Percentiles rank a stretch among this genome's conserved stretches.
Evolutionary conservation across 2,329 filamentous ascomycete species (phyloP).

Genomic region (Claviceps cyperi): DNA sequence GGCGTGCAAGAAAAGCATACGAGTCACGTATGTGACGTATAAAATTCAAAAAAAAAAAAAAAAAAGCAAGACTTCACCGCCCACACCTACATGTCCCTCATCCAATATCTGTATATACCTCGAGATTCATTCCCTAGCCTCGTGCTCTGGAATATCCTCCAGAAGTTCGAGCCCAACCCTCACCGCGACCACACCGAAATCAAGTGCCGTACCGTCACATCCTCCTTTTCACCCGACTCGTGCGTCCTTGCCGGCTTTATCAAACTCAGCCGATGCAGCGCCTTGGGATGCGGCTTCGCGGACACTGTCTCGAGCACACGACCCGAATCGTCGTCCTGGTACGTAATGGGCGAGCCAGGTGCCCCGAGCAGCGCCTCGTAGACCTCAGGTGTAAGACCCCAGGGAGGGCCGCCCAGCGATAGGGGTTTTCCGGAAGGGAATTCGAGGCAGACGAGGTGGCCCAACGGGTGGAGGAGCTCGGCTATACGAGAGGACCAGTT

Average conservation of each 20-base stretch:
- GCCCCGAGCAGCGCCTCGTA: slow-evolving; percentile 58
- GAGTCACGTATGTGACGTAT: no score
- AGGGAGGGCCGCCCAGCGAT: slow-evolving; percentile 55
- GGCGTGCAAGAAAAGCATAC: no score
- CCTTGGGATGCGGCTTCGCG: slow-evolving; percentile 22
- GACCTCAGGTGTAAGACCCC: slow-evolving; percentile 50
- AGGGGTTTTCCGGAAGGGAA: slow-evolving; percentile 62
- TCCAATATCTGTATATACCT: no score
- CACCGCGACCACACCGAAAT: slow-evolving; percentile 37
- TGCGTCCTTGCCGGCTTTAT: slow-evolving; percentile 38
- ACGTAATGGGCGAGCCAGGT: slow-evolving; percentile 53
- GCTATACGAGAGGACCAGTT: slow-evolving; percentile 39
- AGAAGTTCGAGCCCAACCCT: no score
- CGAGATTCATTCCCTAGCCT: no score
- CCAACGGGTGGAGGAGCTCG: slow-evolving; percentile 32
- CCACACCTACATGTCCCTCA: no score
- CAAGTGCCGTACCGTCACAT: slow-evolving; percentile 35
- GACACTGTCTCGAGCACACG: slow-evolving; percentile 25
- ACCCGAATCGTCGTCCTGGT: slow-evolving; percentile 31
- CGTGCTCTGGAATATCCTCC: no score
- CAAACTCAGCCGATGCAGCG: slow-evolving; percentile 31
- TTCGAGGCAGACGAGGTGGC: slow-evolving; percentile 52
- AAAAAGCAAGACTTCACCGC: neutral
- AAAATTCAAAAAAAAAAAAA: neutral
- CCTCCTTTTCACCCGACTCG: slow-evolving; percentile 26